A percentile compares a stretch with the other conserved stretches of the same genome.
These are phyloP conservation scores for Grosmannia serpens DNA, from an alignment of 2,329 filamentous ascomycete species.

Conservation along the genomic window DNA sequence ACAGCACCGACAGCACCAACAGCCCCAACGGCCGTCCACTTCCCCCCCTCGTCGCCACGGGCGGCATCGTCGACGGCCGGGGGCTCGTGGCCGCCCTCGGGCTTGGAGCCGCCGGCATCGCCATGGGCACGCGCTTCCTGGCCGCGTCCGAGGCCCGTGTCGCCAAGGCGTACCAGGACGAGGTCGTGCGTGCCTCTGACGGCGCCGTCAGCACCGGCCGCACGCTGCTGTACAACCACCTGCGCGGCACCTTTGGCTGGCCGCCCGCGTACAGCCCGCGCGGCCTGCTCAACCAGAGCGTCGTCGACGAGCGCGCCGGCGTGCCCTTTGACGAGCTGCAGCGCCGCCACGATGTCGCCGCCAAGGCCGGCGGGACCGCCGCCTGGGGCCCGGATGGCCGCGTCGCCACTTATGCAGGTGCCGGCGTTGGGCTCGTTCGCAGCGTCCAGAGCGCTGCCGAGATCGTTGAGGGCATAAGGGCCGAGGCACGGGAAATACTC, in stretches of 20 bases:
- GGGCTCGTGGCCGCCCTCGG: constrained; percentile 43
- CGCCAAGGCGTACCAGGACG: constrained; percentile 28
- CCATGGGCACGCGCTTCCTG: constrained; percentile 54
- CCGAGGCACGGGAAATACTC: constrained; percentile 1
- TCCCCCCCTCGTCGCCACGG: constrained; percentile 40
- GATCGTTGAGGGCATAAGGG: constrained; percentile 3
- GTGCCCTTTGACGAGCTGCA: constrained; percentile 30
- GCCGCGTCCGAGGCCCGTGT: constrained; percentile 31
- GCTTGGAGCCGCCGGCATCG: constrained; percentile 42
- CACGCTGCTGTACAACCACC: constrained; percentile 32
- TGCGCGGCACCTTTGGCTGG: constrained; percentile 31
- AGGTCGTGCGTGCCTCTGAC: constrained; percentile 27
- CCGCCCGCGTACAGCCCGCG: constrained; percentile 28
- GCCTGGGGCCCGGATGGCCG: constrained; percentile 17
- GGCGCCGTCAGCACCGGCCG: constrained; percentile 27
- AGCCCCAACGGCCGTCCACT: constrained; percentile 17
- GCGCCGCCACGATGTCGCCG: constrained; percentile 25
- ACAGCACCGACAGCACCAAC: constrained; percentile 15
- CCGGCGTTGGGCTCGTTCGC: constrained; percentile 10
- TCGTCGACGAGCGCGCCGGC: constrained; percentile 27
- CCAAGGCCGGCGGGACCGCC: constrained; percentile 18
- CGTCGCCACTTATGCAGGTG: constrained; percentile 10
- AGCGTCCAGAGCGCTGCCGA: constrained; percentile 1
- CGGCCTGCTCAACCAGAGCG: constrained; percentile 27
- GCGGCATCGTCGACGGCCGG: constrained; percentile 46